phyloP scores from a whole-genome alignment of 2,329 filamentous ascomycete species.

The Gnomoniopsis smithogilvyi region DNA sequence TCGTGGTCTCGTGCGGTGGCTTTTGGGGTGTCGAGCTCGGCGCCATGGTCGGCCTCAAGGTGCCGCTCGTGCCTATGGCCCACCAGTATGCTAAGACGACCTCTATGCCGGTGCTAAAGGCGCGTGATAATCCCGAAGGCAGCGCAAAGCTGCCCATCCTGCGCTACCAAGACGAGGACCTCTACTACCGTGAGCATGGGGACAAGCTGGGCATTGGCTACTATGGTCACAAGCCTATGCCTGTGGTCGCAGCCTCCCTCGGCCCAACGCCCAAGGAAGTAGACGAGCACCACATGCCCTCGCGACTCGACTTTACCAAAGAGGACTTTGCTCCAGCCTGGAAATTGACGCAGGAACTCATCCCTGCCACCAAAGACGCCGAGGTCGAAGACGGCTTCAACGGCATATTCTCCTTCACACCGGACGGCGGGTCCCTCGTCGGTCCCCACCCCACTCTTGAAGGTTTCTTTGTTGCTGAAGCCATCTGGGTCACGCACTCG shows the following conservation, averaged over 20 bases:
- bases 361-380: conserved; percentile 48
- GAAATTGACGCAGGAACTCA: conserved; percentile 50
- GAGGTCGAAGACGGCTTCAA: conserved; percentile 61
- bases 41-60: conserved; percentile 54
- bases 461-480: conserved; percentile 62
- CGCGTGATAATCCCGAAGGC: conserved; percentile 27
- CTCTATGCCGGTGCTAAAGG: conserved; percentile 37
- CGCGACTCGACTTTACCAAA: conserved; percentile 55
- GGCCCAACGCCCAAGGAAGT: conserved; percentile 51
- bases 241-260: conserved; percentile 51
- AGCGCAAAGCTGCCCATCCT: conserved; percentile 56
- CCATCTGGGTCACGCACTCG: conserved; percentile 66
- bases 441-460: conserved; percentile 56
- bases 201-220: conserved; percentile 61
- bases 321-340: conserved; percentile 61
- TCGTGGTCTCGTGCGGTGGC: conserved; percentile 60
- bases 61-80: conserved; percentile 58
- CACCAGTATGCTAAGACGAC: conserved; percentile 65
- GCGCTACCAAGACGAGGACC: conserved; percentile 59
- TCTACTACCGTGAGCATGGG: conserved; percentile 64
- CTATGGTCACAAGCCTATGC: conserved; percentile 62
- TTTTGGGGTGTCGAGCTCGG: conserved; percentile 67
- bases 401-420: conserved; percentile 64
- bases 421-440: conserved; percentile 58
- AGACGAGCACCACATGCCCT: conserved; percentile 60